Evolutionary conservation across 306 rosid genomes (phyloP).

Genomic region (Medicago arabica): DNA sequence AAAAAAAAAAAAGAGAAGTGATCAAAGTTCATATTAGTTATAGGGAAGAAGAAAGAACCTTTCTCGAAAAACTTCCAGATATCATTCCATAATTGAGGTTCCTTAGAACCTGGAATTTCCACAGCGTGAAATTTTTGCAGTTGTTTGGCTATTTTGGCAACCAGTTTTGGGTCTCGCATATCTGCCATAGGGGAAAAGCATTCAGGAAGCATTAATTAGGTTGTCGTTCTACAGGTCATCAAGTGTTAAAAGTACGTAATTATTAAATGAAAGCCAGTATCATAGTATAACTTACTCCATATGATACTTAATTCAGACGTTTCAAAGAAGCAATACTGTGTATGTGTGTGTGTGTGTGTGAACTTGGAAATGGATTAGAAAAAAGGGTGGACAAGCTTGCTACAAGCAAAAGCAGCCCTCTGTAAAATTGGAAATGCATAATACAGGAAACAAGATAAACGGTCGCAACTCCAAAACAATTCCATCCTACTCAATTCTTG

Average conservation of each 20-base stretch:
- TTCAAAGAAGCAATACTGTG: constrained; percentile 4
- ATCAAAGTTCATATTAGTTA: constrained; percentile 23
- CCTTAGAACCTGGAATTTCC: constrained; percentile 85
- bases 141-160: constrained; percentile 79
- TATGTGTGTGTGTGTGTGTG: neutral
- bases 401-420: constrained; percentile 6
- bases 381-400: neutral
- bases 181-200: constrained; percentile 59
- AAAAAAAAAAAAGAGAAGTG: neutral
- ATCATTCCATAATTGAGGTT: constrained; percentile 93
- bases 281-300: constrained; percentile 26
- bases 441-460: constrained; percentile 7
- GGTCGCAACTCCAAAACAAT: constrained; percentile 4
- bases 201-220: constrained; percentile 41
- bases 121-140: constrained; percentile 73
- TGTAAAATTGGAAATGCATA: neutral
- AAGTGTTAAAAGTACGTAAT: constrained; percentile 36
- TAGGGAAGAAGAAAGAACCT: constrained; percentile 57
- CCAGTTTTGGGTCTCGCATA: constrained; percentile 76
- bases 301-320: constrained; percentile 5
- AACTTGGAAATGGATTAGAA: neutral
- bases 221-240: constrained; percentile 38
- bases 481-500: constrained; percentile 14
- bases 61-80: constrained; percentile 70
- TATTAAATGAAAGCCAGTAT: constrained; percentile 30